phyloP scores from a whole-genome alignment of 2,329 filamentous ascomycete genomes.

The Ceratocystis diversiconidia region DNA sequence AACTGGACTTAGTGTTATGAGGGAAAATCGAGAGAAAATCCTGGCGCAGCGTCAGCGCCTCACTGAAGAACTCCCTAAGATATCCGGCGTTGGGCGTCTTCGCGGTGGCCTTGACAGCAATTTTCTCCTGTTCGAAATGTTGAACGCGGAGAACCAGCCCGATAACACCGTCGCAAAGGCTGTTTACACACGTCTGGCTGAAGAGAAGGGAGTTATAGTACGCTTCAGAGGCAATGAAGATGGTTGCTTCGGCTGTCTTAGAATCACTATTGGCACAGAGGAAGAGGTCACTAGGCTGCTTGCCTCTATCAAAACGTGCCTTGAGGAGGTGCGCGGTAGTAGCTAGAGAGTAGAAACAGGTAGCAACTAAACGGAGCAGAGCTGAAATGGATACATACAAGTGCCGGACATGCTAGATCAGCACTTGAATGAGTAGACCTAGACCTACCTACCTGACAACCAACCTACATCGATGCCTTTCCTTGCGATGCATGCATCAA shows the following conservation, averaged over 20 bases:
- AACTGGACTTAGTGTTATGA: slow-evolving; percentile 60
- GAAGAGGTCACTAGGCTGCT: slow-evolving; percentile 70
- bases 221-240: slow-evolving; percentile 86
- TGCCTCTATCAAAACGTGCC: slow-evolving; percentile 42
- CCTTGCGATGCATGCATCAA: background rate
- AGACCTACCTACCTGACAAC: too few species aligned
- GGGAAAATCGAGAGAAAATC: slow-evolving; percentile 52
- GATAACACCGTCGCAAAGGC: slow-evolving; percentile 65
- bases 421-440: too few species aligned
- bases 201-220: slow-evolving; percentile 79
- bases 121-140: slow-evolving; percentile 80
- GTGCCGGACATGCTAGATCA: too few species aligned
- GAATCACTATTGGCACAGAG: slow-evolving; percentile 86
- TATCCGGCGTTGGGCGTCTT: slow-evolving; percentile 67
- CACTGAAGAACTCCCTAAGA: slow-evolving; percentile 53
- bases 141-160: slow-evolving; percentile 56
- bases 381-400: background rate
- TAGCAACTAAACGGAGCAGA: background rate
- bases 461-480: too few species aligned
- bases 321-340: slow-evolving; percentile 30
- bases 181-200: slow-evolving; percentile 74
- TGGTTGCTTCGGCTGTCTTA: slow-evolving; percentile 74
- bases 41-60: slow-evolving; percentile 64
- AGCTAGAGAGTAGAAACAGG: slow-evolving; percentile 7
- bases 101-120: slow-evolving; percentile 71